phyloP scores from a whole-genome alignment of 768 basidiomycete species.

The Tricholoma hemisulphureum region DNA sequence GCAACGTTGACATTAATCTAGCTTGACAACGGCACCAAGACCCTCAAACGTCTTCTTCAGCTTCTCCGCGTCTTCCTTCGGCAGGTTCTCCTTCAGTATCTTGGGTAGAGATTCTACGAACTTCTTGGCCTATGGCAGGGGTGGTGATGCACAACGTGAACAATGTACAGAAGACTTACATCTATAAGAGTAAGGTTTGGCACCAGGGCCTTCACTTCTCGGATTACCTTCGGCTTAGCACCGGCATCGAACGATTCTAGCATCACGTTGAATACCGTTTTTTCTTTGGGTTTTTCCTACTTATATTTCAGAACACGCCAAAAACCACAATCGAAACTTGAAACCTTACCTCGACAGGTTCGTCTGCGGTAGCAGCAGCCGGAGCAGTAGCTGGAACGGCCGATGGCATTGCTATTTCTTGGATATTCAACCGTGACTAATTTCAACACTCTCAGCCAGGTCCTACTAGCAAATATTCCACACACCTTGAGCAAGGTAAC shows the following conservation, averaged over 20 bases:
- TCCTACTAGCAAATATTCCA: not conserved
- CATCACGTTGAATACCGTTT: conserved; percentile 95
- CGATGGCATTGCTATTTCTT: conserved; percentile 92
- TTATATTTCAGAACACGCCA: conserved; percentile 1
- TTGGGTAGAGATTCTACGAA: conserved; percentile 96
- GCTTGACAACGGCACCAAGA: conserved; percentile 82
- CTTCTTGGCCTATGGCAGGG: conserved; percentile 83
- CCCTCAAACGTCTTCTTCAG: conserved; percentile 86
- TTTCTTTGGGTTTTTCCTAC: conserved; percentile 96
- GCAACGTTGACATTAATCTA: conserved; percentile 56
- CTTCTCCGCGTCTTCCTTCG: conserved; percentile 98
- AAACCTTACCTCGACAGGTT: conserved; percentile 60
- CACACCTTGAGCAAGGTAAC: conserved; percentile 86
- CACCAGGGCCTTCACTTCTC: conserved; percentile 94
- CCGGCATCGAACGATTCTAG: conserved; percentile 91
- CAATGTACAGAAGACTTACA: conserved; percentile 48
- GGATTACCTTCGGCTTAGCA: conserved; percentile 94
- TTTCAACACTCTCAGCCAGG: not conserved
- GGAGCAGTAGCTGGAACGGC: conserved; percentile 60
- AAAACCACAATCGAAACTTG: not conserved
- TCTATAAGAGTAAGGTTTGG: conserved; percentile 97
- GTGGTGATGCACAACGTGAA: conserved; percentile 3
- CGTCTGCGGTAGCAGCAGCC: conserved; percentile 59
- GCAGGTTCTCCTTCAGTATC: conserved; percentile 87
- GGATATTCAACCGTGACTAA: conserved; percentile 90